phyloP scores from a whole-genome alignment of 345 rosid species.

The Nasturtium officinale region DNA sequence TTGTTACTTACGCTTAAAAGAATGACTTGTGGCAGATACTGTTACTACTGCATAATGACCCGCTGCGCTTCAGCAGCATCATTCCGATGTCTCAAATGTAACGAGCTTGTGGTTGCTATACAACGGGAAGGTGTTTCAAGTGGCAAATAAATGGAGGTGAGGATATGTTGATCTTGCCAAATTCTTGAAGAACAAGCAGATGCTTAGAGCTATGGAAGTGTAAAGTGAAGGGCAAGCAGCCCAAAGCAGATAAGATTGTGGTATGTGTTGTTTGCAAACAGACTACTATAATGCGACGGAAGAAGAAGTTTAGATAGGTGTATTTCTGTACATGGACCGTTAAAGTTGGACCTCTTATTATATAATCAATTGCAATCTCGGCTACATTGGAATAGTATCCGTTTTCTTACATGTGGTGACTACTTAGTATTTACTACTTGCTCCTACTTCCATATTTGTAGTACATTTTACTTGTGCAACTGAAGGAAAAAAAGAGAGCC shows the following conservation, averaged over 20 bases:
- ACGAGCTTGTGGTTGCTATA: constrained; percentile 81
- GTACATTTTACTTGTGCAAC: constrained; percentile 20
- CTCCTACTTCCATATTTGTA: constrained; percentile 31
- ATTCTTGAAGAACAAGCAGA: constrained; percentile 17
- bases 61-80: constrained; percentile 79
- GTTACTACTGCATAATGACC: constrained; percentile 89
- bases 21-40: constrained; percentile 67
- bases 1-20: constrained; percentile 2
- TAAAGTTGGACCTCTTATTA: constrained; percentile 20
- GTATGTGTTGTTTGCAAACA: not conserved
- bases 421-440: constrained; percentile 3
- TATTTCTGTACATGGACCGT: constrained; percentile 12
- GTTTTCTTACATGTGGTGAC: constrained; percentile 30
- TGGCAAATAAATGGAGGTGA: constrained; percentile 26
- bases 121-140: constrained; percentile 60
- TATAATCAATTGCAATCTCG: constrained; percentile 1
- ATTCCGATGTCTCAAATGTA: constrained; percentile 76
- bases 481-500: not conserved
- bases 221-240: constrained; percentile 6
- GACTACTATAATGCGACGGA: constrained; percentile 22
- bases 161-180: constrained; percentile 4
- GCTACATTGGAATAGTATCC: constrained; percentile 21
- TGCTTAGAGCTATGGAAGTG: constrained; percentile 16
- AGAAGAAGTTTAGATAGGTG: constrained; percentile 23
- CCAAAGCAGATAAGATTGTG: not conserved